Evolutionary conservation across 1,139 yeast species (phyloP).

Genomic region (Diutina rugosa): DNA sequence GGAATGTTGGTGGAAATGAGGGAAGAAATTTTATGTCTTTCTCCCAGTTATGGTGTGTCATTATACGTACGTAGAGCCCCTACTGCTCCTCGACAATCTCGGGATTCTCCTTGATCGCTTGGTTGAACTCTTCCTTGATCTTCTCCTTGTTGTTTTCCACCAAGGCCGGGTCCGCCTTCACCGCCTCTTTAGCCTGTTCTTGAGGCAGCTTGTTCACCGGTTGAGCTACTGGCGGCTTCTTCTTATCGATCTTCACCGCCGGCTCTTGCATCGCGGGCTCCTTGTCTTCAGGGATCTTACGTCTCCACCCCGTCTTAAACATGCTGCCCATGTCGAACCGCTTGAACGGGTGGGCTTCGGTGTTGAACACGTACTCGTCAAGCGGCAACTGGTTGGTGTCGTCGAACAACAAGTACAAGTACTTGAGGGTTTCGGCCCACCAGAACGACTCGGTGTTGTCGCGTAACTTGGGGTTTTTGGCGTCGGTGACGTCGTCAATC

Average conservation of each 20-base stretch:
- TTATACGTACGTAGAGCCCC: neutral
- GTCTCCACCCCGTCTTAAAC: constrained; percentile 57
- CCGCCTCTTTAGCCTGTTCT: constrained; percentile 23
- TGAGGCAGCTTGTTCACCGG: constrained; percentile 29
- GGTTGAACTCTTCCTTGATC: neutral
- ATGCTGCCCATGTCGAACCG: constrained; percentile 40
- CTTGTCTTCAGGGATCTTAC: constrained; percentile 8
- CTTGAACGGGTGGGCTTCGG: constrained; percentile 92
- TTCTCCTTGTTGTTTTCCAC: constrained; percentile 5
- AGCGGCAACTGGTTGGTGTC: constrained; percentile 44
- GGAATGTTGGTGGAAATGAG: too few relatives aligned
- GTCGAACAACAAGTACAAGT: constrained; percentile 71
- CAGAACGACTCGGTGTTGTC: constrained; percentile 91
- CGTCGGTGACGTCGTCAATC: constrained; percentile 47
- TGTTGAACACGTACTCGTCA: constrained; percentile 67
- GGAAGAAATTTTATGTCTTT: too few relatives aligned
- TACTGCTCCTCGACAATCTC: neutral
- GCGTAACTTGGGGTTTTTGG: constrained; percentile 33
- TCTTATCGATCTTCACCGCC: constrained; percentile 12
- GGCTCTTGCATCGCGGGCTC: neutral
- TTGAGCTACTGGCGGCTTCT: constrained; percentile 28
- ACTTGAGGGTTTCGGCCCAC: constrained; percentile 89
- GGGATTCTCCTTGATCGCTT: neutral
- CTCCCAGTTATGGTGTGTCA: neutral
- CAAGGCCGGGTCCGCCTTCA: constrained; percentile 20